Percentiles rank a stretch among this genome's conserved stretches.
These are phyloP conservation scores for Fragilariopsis cylindrus DNA, from an alignment of 108 stramenopile species.

Conservation along the genomic window DNA sequence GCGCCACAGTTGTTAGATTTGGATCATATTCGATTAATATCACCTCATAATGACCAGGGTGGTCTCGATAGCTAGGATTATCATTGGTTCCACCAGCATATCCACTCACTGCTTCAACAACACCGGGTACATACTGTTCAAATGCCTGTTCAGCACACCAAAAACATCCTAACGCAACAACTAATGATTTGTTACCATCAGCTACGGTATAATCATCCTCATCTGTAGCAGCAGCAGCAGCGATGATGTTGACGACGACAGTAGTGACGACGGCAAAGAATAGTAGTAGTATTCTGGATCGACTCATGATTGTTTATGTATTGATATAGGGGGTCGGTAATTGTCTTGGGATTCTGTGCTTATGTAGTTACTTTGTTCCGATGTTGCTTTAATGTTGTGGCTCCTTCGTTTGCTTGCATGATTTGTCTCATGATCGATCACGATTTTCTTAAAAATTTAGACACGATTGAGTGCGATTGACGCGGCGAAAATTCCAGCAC, in stretches of 20 bases:
- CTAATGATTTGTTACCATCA: slow-evolving; percentile 1
- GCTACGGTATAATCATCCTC: slow-evolving; percentile 12
- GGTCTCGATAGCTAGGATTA: slow-evolving; percentile 5
- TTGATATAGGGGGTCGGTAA: no score
- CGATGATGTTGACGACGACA: neutral
- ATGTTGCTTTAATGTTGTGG: no score
- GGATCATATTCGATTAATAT: slow-evolving; percentile 10
- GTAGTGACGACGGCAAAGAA: no score
- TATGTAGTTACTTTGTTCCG: no score
- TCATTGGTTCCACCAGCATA: slow-evolving; percentile 9
- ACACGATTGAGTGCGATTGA: no score
- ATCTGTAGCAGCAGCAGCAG: neutral
- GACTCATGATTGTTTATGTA: no score
- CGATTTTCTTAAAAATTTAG: no score
- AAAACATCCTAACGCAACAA: slow-evolving; percentile 6
- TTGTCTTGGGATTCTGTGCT: no score
- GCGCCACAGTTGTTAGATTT: neutral
- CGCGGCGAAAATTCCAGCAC: no score
- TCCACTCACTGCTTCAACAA: slow-evolving; percentile 9
- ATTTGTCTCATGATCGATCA: no score
- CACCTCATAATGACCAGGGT: slow-evolving; percentile 8
- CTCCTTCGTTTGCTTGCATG: no score
- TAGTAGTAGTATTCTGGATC: no score
- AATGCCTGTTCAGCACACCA: slow-evolving; percentile 13
- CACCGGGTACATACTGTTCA: slow-evolving; percentile 13